Conservation (phyloP, 495 filamentous ascomycete genomes). For the Bryoglossum gracile region DNA sequence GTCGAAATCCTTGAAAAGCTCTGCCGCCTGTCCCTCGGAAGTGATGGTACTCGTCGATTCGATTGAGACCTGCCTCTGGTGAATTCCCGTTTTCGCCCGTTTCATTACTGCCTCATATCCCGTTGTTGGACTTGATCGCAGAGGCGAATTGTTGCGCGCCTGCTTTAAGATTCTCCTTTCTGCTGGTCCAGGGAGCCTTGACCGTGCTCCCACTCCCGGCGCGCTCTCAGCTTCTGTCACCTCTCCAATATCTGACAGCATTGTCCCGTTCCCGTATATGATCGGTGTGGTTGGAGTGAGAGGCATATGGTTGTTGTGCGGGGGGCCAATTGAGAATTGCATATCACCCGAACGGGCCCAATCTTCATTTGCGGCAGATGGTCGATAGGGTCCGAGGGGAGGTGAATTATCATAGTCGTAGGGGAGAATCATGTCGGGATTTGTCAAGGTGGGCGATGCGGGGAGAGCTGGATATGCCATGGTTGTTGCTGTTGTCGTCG, state of each 20-base stretch:
- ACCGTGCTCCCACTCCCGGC: conserved; percentile 28
- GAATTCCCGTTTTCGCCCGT: conserved; percentile 31
- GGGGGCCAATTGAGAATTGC: conserved; percentile 24
- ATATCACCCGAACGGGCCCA: conserved; percentile 18
- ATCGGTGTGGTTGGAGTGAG: conserved; percentile 49
- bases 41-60: conserved; percentile 44
- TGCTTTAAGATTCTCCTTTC: conserved; percentile 23
- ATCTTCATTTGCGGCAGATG: conserved; percentile 5
- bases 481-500: conserved; percentile 27
- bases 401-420: conserved; percentile 44
- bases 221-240: conserved; percentile 55
- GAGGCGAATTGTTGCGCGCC: conserved; percentile 9
- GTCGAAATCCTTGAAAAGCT: conserved; percentile 47
- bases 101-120: conserved; percentile 32
- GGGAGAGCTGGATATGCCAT: conserved; percentile 30
- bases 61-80: conserved; percentile 20
- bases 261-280: conserved; percentile 54
- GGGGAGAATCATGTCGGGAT: conserved; percentile 90
- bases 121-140: conserved; percentile 34
- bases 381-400: conserved; percentile 16
- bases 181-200: conserved; percentile 20
- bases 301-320: conserved; percentile 37
- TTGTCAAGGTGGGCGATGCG: conserved; percentile 79
- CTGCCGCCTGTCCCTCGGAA: conserved; percentile 34
- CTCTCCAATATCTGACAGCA: conserved; percentile 70